These are phyloP conservation scores for Ocimum tenuiflorum DNA, from an alignment of 257 asterid species.

Conservation along the genomic window DNA sequence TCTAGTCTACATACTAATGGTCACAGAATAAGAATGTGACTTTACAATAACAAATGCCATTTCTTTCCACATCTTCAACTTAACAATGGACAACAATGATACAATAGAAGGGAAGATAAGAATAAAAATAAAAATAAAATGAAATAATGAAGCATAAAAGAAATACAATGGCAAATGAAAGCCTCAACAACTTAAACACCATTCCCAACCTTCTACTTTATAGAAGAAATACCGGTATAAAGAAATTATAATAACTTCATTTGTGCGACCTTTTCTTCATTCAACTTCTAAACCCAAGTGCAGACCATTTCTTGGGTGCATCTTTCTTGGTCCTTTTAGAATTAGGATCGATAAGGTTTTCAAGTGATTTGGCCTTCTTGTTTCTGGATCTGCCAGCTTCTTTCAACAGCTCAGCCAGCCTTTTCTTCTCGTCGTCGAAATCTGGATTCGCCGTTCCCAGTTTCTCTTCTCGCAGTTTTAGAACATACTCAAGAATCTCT, in stretches of 20 bases:
- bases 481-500: conserved; percentile 85
- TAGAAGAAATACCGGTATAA: background rate
- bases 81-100: conserved; percentile 26
- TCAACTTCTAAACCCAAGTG: conserved; percentile 86
- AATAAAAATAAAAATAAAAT: background rate
- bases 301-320: conserved; percentile 89
- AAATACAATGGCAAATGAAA: conserved; percentile 31
- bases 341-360: conserved; percentile 83
- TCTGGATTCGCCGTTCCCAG: conserved; percentile 98
- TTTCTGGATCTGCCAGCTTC: conserved; percentile 91
- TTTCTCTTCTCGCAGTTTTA: conserved; percentile 92
- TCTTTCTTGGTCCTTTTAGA: conserved; percentile 81
- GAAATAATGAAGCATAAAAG: background rate
- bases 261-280: too few species aligned
- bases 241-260: background rate
- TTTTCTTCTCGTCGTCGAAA: conserved; percentile 92
- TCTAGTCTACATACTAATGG: too few species aligned
- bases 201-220: conserved; percentile 54
- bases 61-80: conserved; percentile 33
- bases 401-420: conserved; percentile 87
- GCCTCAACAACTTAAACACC: conserved; percentile 41
- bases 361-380: conserved; percentile 89
- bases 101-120: conserved; percentile 28
- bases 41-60: background rate
- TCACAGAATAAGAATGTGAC: too few species aligned